phyloP scores from a whole-genome alignment of 768 basidiomycete genomes.

The Mycena kentingensis region DNA sequence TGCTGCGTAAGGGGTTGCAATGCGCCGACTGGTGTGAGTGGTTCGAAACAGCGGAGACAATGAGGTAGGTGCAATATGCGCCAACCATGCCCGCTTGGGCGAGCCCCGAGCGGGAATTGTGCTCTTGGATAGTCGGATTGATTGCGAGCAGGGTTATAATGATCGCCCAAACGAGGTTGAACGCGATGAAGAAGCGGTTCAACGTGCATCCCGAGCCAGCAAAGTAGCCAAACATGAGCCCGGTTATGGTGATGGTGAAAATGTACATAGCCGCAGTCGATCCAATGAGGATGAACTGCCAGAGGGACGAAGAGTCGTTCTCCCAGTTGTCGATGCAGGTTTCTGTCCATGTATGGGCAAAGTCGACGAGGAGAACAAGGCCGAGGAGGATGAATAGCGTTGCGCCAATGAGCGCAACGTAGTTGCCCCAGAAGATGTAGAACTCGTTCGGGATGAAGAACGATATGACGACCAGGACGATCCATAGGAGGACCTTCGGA shows the following conservation, averaged over 20 bases:
- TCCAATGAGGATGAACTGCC: conserved; percentile 95
- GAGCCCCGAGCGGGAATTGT: conserved; percentile 91
- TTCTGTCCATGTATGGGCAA: conserved; percentile 98
- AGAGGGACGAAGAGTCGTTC: conserved; percentile 74
- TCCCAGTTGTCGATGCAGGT: conserved; percentile 97
- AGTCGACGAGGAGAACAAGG: conserved; percentile 95
- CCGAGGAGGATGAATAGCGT: conserved; percentile 96
- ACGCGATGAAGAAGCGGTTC: conserved; percentile 96
- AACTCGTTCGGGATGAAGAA: conserved; percentile 97
- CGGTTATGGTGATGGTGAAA: conserved; percentile 81
- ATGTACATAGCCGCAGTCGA: conserved; percentile 91
- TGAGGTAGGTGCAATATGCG: conserved; percentile 94
- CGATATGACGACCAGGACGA: conserved; percentile 74
- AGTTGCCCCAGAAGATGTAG: conserved; percentile 99
- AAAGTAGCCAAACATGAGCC: conserved; percentile 90
- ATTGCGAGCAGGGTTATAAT: conserved; percentile 81
- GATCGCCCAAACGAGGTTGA: conserved; percentile 83
- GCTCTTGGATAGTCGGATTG: conserved; percentile 84
- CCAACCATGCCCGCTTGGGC: conserved; percentile 98
- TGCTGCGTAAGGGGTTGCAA: conserved; percentile 87
- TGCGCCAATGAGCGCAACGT: conserved; percentile 87
- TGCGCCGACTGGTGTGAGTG: conserved; percentile 70
- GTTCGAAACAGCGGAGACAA: conserved; percentile 91
- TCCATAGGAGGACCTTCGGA: conserved; percentile 89
- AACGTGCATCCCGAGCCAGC: conserved; percentile 82